Conservation (phyloP, 805 yeast species). For the Ogataea allantospora region DNA sequence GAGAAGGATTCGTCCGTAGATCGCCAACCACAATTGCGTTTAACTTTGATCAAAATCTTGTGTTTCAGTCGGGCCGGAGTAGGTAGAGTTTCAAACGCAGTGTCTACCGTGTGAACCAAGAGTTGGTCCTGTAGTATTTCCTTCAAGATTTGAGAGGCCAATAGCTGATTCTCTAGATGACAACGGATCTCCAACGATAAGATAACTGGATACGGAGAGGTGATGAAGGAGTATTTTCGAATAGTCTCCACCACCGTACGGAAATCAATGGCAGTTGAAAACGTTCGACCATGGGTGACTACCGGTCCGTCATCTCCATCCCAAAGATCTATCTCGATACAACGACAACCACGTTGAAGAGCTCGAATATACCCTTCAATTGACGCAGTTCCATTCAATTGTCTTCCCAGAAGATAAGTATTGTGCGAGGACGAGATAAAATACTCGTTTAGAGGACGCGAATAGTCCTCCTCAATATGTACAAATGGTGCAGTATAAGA, state of each 20-base stretch:
- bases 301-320: slow-evolving; percentile 74
- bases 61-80: slow-evolving; percentile 73
- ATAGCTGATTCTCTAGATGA: slow-evolving; percentile 60
- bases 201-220: slow-evolving; percentile 82
- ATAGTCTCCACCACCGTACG: slow-evolving; percentile 69
- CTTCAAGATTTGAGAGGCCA: slow-evolving; percentile 50
- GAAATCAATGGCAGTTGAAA: slow-evolving; percentile 72
- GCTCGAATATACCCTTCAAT: slow-evolving; percentile 87
- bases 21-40: slow-evolving; percentile 36
- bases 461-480: slow-evolving; percentile 38
- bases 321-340: slow-evolving; percentile 96
- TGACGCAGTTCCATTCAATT: slow-evolving; percentile 82
- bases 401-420: slow-evolving; percentile 86
- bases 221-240: slow-evolving; percentile 82
- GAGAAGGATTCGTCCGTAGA: slow-evolving; percentile 9
- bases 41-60: slow-evolving; percentile 74
- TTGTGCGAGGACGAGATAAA: slow-evolving; percentile 92
- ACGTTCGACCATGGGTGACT: slow-evolving; percentile 85
- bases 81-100: slow-evolving; percentile 45
- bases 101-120: slow-evolving; percentile 38
- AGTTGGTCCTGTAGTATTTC: slow-evolving; percentile 60
- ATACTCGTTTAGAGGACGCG: slow-evolving; percentile 78
- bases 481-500: slow-evolving; percentile 29
- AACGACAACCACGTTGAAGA: slow-evolving; percentile 87
- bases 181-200: slow-evolving; percentile 87